phyloP scores from a whole-genome alignment of 164 flowering plant genomes.

The Piper longum region DNA sequence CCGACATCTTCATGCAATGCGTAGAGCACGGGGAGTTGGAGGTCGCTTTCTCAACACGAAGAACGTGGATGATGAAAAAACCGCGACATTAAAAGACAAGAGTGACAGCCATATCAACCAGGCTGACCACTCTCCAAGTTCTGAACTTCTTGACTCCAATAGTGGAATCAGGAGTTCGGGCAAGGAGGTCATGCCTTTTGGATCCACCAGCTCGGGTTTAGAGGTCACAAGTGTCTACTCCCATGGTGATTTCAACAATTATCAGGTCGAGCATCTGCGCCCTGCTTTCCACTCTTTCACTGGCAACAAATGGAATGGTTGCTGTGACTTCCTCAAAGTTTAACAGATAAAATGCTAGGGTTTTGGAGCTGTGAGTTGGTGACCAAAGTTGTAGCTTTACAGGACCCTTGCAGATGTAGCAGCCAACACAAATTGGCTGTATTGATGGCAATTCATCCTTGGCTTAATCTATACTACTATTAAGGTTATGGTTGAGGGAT shows the following conservation, averaged over 20 bases:
- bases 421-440: conserved; percentile 42
- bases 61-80: conserved; percentile 12
- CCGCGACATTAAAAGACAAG: conserved; percentile 10
- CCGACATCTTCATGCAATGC: conserved; percentile 87
- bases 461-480: conserved; percentile 35
- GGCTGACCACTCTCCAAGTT: conserved; percentile 35
- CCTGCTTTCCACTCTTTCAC: conserved; percentile 22
- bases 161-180: conserved; percentile 33
- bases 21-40: conserved; percentile 78
- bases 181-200: conserved; percentile 21
- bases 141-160: conserved; percentile 48
- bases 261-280: conserved; percentile 25
- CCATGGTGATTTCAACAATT: conserved; percentile 23
- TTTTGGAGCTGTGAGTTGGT: conserved; percentile 3
- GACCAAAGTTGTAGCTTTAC: conserved; percentile 2
- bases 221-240: conserved; percentile 54
- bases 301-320: conserved; percentile 39
- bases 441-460: conserved; percentile 70
- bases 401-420: conserved; percentile 19
- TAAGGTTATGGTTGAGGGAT: too few relatives aligned
- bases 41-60: conserved; percentile 81
- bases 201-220: conserved; percentile 31
- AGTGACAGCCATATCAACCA: conserved; percentile 8
- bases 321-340: conserved; percentile 42
- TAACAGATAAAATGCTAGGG: conserved; percentile 20